Base-by-base conservation (phyloP, 192 early-diverging fungal species). In the Coemansia sp. region DNA sequence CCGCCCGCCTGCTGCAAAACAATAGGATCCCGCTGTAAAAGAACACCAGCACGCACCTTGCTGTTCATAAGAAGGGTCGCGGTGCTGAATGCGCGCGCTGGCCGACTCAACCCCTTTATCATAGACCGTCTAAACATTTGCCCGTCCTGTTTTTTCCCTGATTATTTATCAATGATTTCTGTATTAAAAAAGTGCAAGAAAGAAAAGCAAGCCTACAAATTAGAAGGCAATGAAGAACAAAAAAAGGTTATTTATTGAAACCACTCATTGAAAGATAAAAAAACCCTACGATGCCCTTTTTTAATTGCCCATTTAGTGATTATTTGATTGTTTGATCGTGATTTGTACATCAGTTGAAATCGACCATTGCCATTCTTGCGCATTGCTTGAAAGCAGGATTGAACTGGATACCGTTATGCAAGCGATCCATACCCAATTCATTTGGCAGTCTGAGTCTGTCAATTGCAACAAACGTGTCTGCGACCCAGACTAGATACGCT, bases 11-110 rank as follows among this genome's bases (percentile, higher is more conserved):
- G 70, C 63, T 76, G 75, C 11, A 55, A 61, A 18, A 82, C 66
- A 12, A 82, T 82, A 36, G 80, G 80, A 69, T 73, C 68, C 61
- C 80, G 80, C 71, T 82, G 80, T 54, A 82, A 38, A 2, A 82
- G 31, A 25, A 82, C 54, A 10, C 70, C 74, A 2, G 80, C 80
- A 45, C 63, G 69, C 38, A 75, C 64, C 0, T 49, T 54, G 2
- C 33, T 38, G 48, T 33, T 60, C 8, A 16, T 10, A 3, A 25
- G 57, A 6, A 28, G 30, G 18, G 16, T 40, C 49, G 66, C 55
- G 38, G 78, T 52, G 78, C 67, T 72, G 52, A 81, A 75, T 22
- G 33, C 8, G 6, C 78, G 78, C 25, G 32, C 63, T 0, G 69
- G 34, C 38, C 30, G 25, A 29, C 38, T 49, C 29, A 63, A 20